A percentile compares a stretch with the other conserved stretches of the same genome.
phyloP scores from a whole-genome alignment of 1,284 basidiomycete species.

The Volvariella volvacea region DNA sequence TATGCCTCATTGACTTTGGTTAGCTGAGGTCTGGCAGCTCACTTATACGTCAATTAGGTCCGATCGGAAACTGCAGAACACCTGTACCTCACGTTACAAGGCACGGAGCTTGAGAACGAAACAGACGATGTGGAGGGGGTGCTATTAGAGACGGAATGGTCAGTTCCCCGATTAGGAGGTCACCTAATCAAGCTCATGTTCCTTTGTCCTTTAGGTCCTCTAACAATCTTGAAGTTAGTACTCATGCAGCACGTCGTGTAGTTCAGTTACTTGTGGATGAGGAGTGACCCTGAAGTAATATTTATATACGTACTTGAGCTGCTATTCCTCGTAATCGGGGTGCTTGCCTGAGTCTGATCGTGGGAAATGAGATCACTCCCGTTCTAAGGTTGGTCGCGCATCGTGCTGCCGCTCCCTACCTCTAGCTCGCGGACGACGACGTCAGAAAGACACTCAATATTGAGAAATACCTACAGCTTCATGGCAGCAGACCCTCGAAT shows the following conservation, averaged over 20 bases:
- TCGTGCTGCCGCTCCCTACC: not conserved
- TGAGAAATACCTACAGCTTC: slow-evolving; percentile 1
- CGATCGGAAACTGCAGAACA: slow-evolving; percentile 77
- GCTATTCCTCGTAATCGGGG: slow-evolving; percentile 1
- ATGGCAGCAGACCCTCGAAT: slow-evolving; percentile 55
- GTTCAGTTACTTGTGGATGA: slow-evolving; percentile 14
- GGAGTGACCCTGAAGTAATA: not conserved
- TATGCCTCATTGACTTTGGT: slow-evolving; percentile 24
- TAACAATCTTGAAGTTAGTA: slow-evolving; percentile 23
- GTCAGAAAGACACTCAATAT: not conserved
- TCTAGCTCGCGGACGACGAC: not conserved
- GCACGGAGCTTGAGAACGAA: slow-evolving; percentile 56
- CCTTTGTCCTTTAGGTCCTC: slow-evolving; percentile 30
- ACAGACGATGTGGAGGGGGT: slow-evolving; percentile 70
- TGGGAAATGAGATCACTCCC: slow-evolving; percentile 1
- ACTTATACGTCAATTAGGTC: slow-evolving; percentile 40
- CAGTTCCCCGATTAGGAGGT: slow-evolving; percentile 13
- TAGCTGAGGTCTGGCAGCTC: not conserved
- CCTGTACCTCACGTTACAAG: slow-evolving; percentile 69
- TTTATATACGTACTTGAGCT: not conserved
- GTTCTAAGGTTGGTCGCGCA: not conserved
- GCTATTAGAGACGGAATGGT: slow-evolving; percentile 83
- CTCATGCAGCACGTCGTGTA: slow-evolving; percentile 23
- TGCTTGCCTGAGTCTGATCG: not conserved
- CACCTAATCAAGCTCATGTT: not conserved